phyloP scores from a whole-genome alignment of 352 stramenopile genomes.

The Phytophthora pisi region DNA sequence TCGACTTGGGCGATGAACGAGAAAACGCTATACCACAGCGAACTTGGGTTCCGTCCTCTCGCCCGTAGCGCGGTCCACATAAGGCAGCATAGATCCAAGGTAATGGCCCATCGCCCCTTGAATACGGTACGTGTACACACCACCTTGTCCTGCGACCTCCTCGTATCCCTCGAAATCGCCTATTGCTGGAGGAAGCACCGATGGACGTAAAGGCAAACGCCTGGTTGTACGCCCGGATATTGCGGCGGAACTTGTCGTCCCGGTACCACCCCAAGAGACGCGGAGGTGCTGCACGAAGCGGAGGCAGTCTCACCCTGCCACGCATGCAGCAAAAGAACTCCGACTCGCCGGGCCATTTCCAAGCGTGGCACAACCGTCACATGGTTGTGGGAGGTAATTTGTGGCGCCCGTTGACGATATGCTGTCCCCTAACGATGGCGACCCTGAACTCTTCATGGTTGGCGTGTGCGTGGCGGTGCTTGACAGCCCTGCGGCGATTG shows the following conservation, averaged over 20 bases:
- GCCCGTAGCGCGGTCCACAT: not conserved
- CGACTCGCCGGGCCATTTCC: not conserved
- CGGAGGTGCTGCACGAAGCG: not conserved
- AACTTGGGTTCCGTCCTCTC: constrained; percentile 7
- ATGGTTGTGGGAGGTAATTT: not conserved
- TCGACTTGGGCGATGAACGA: too few relatives aligned
- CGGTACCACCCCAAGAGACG: not conserved
- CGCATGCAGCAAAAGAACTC: not conserved
- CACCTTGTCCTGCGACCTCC: not conserved
- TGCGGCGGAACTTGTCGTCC: not conserved
- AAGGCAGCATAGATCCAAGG: not conserved
- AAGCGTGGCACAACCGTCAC: not conserved
- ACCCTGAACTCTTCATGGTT: not conserved
- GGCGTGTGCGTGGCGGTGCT: not conserved
- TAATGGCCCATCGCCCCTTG: not conserved
- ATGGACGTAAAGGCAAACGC: constrained; percentile 6
- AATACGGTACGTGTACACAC: not conserved
- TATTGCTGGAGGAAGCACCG: not conserved
- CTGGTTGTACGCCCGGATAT: constrained; percentile 3
- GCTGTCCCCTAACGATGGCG: not conserved
- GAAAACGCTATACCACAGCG: too few relatives aligned
- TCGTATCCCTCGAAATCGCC: not conserved
- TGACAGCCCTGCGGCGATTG: not conserved
- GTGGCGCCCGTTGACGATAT: not conserved
- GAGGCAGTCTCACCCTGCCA: not conserved